phyloP scores from a whole-genome alignment of 2,329 filamentous ascomycete species.

The Alternaria gaisen region DNA sequence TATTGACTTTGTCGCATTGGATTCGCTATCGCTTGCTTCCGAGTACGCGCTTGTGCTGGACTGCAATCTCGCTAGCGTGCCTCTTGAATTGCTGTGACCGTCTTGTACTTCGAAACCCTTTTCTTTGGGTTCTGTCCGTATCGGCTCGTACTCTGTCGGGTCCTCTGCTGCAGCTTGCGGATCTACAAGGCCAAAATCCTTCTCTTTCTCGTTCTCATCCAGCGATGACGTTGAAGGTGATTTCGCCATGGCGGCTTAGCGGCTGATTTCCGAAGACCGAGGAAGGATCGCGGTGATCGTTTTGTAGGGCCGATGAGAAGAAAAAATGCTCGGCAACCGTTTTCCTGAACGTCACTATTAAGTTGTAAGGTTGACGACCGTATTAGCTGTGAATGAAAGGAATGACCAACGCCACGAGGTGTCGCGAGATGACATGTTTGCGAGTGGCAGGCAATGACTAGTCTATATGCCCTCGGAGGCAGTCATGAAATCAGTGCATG shows the following conservation, averaged over 20 bases:
- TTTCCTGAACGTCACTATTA: not conserved
- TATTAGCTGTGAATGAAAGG: constrained; percentile 5
- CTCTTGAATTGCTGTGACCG: constrained; percentile 26
- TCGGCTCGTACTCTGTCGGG: constrained; percentile 52
- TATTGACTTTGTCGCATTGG: constrained; percentile 37
- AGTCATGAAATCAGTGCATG: constrained; percentile 36
- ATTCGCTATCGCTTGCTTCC: constrained; percentile 42
- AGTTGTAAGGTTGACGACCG: not conserved
- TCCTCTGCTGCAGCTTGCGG: constrained; percentile 44
- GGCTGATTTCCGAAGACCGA: constrained; percentile 3
- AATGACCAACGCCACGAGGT: constrained; percentile 11
- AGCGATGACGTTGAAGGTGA: constrained; percentile 36
- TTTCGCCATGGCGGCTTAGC: constrained; percentile 21
- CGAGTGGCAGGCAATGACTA: constrained; percentile 20
- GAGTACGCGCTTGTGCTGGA: constrained; percentile 40
- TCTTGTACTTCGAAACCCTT: constrained; percentile 45
- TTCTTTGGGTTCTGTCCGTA: constrained; percentile 41
- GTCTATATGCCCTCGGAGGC: constrained; percentile 27
- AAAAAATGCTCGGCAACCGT: not conserved
- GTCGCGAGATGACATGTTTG: constrained; percentile 14
- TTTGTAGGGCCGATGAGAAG: constrained; percentile 3
- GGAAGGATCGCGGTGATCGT: constrained; percentile 5
- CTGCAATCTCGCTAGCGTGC: constrained; percentile 38
- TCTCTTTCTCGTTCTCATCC: constrained; percentile 48
- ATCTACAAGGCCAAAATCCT: constrained; percentile 49